These are phyloP conservation scores for Pinus tabuliformis DNA, from an alignment of 75 land plant genomes.

Conservation along the genomic window DNA sequence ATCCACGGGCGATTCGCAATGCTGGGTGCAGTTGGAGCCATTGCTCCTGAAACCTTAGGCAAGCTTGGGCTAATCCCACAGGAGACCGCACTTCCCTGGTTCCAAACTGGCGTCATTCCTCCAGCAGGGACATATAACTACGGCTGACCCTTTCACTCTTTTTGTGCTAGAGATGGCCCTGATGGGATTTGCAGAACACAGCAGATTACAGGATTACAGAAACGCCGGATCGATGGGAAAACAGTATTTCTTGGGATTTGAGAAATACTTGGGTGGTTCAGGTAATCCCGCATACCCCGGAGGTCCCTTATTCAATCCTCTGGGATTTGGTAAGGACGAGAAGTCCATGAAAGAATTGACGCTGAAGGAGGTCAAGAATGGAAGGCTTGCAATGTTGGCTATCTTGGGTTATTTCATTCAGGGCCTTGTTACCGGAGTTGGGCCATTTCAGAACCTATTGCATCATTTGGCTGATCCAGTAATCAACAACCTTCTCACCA, in stretches of 20 bases:
- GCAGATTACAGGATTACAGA: slow-evolving; percentile 80
- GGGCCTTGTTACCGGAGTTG: slow-evolving; percentile 78
- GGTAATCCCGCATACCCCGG: slow-evolving; percentile 96
- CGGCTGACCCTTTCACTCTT: slow-evolving; percentile 92
- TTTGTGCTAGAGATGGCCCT: slow-evolving; percentile 89
- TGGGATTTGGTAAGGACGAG: slow-evolving; percentile 91
- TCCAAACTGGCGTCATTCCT: slow-evolving; percentile 86
- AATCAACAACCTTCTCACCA: slow-evolving; percentile 89
- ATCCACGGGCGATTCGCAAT: slow-evolving; percentile 92
- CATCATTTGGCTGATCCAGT: slow-evolving; percentile 94
- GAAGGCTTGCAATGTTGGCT: slow-evolving; percentile 96
- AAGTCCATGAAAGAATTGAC: slow-evolving; percentile 79
- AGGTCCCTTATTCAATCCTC: slow-evolving; percentile 89
- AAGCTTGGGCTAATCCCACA: slow-evolving; percentile 82
- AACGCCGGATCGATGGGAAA: slow-evolving; percentile 93
- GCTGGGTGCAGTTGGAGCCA: slow-evolving; percentile 85
- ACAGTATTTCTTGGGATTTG: slow-evolving; percentile 91
- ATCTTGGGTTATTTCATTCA: slow-evolving; percentile 82
- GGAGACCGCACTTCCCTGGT: slow-evolving; percentile 88
- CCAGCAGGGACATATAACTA: slow-evolving; percentile 92
- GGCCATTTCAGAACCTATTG: slow-evolving; percentile 85
- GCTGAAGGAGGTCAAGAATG: slow-evolving; percentile 96
- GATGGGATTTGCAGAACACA: slow-evolving; percentile 96
- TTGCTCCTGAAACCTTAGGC: slow-evolving; percentile 90
- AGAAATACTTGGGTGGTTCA: slow-evolving; percentile 84